Evolutionary conservation across 2,329 filamentous ascomycete species (phyloP), one percentile per base, ranked within the genome.

Genomic region (Phialocephala subalpina): DNA sequence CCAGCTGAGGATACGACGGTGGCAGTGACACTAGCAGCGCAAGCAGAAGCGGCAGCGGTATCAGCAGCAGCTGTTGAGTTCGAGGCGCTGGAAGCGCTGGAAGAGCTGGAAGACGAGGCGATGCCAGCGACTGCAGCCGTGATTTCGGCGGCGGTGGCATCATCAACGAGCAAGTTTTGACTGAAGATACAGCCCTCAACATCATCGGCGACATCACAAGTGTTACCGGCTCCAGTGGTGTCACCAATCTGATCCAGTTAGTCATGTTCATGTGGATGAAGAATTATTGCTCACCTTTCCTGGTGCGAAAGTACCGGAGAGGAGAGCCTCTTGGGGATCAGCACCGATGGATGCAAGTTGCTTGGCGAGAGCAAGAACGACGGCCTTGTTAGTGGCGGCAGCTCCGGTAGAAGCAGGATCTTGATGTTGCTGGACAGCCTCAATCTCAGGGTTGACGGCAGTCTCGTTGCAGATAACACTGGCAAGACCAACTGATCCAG

Each of bases 361-460:
- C 60, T 80, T 78, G 20, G 89, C 88, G 3, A 90, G 80, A 53
- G 82, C 83, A 7, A 89, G 80, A 56, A 86, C 83, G 70, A 90
- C 85, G 40, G 81, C 80, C 80, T 89, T 90, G 81, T 91, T 91
- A 57, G 81, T 78, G 1, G 76, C 83, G 16, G 83, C 82, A 14
- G 88, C 86, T 49, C 83, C 83, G 2, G 81, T 74, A 0, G 86
- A 86, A 22, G 89, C 89, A 33, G 89, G 87, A 75, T 92, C 89
- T 78, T 92, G 88, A 78, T 91, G 89, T 78, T 90, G 87, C 62
- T 81, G 78, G 66, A 92, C 76, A 52, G 87, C 87, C 33, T 82
- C 84, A 72, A 92, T 90, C 79, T 91, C 88, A 2, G 88, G 83
- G 78, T 92, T 92, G 65, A 82, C 80, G 18, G 89, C 86, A 73